Base-by-base conservation (phyloP, 768 basidiomycete genomes). In the Pisolithus albus region DNA sequence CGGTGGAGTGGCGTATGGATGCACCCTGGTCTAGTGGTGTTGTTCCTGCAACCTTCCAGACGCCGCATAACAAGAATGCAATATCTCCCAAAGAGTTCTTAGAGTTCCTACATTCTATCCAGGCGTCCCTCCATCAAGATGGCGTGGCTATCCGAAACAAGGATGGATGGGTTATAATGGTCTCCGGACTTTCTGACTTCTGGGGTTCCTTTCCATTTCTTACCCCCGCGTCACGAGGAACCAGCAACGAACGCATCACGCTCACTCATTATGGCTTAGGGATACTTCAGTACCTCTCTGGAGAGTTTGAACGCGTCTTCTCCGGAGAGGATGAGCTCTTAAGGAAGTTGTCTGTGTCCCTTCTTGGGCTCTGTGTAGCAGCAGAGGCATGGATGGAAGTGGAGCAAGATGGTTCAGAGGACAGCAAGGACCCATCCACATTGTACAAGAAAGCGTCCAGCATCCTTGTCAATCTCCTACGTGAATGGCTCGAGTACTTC, bases 361-460 rank as follows among this genome's bases (percentile, higher is more conserved):
- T 87, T 40, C 60, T 85, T 10, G 74, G 75, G 37, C 71, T 88
- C 28, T 80, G 77, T 59, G 62, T 72, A 48, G 73, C 74, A 1
- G 69, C 86, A 34, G 83, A 84, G 54, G 63, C 75, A 30, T 88
- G 86, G 82, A 61, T 74, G 32, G 78, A 79, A 47, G 70, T 69
- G n/a, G 69, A 72, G 40, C 68, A 70, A 19, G 56, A 64, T n/a
- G 58, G 54, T 21, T 64, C 73, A 45, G 71, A 70, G 19, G 74
- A 62, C 15, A 61, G 75, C 41, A 66, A 72, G 24, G 70, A 73
- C 11, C 84, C 87, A 0, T 61, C 61, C 4, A 64, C 69, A 3
- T 63, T 89, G 56, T 79, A 75, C 59, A 67, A 72, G 32, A 76
- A 72, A 53, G 72, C 78, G 3, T 65, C 74, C 18, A 59, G 68